Percentiles rank a stretch among this genome's conserved stretches.
These are phyloP conservation scores for Geotrichum klebahnii DNA, from an alignment of 1,139 yeast species.

Conservation along the genomic window DNA sequence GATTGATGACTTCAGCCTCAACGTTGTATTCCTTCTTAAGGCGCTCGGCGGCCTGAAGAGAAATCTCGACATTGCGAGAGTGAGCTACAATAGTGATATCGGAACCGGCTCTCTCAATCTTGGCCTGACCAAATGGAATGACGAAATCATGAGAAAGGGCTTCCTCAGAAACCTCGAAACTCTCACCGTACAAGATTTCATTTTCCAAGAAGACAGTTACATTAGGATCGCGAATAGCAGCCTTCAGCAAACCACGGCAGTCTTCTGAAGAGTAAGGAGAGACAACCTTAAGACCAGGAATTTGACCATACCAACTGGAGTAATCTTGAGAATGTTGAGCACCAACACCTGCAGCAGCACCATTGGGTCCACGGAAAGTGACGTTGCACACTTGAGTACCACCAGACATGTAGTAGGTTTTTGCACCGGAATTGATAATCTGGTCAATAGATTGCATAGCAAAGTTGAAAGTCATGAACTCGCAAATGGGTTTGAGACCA, in stretches of 20 bases:
- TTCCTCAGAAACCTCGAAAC: conserved; percentile 86
- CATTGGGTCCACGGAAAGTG: conserved; percentile 98
- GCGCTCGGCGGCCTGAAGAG: conserved; percentile 84
- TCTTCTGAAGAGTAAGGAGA: conserved; percentile 96
- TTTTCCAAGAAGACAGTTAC: conserved; percentile 95
- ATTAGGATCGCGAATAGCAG: conserved; percentile 97
- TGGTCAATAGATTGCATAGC: conserved; percentile 99
- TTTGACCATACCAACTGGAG: conserved; percentile 96
- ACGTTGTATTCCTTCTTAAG: conserved; percentile 82
- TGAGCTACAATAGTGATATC: conserved; percentile 89
- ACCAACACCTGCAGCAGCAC: conserved; percentile 99
- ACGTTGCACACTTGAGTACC: conserved; percentile 96
- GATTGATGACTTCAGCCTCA: conserved; percentile 87
- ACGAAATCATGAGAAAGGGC: conserved; percentile 82
- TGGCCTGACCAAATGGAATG: conserved; percentile 92
- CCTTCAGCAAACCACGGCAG: conserved; percentile 91
- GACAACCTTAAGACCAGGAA: conserved; percentile 95
- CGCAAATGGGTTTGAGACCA: conserved; percentile 94
- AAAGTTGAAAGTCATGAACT: conserved; percentile 98
- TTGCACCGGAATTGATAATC: conserved; percentile 96
- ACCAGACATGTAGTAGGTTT: conserved; percentile 98
- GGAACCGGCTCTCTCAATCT: conserved; percentile 86
- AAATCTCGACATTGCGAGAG: conserved; percentile 81
- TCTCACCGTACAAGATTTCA: conserved; percentile 89
- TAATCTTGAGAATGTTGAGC: conserved; percentile 99